Base-by-base conservation (phyloP, 768 basidiomycete species). In the Boletus rufocinnamomeus region DNA sequence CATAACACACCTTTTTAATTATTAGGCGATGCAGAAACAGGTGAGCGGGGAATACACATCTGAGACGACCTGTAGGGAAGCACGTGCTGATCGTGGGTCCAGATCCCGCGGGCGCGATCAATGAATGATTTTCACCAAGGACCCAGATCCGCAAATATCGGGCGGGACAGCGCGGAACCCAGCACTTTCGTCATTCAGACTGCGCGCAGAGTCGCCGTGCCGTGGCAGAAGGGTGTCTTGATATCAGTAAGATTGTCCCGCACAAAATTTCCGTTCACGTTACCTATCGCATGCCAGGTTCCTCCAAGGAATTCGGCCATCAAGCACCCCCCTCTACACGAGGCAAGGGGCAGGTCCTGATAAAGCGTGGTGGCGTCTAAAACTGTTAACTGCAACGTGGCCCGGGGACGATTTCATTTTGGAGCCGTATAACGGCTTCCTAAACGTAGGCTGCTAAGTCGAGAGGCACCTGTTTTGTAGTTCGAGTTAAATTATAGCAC, bases 1-100 rank as follows among this genome's bases (percentile, higher is more conserved):
- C 64, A 56, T 50, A 62, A 63, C 71, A 58, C 61, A 58, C 66
- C 64, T 62, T 64, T 66, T 72, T 66, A 50, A 67, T 69, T 49
- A 19, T 59, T 35, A 43, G 38, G 35, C 40, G 61, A 64, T 69
- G 67, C 61, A 58, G 47, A 51, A 46, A 50, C 66, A 60, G 60
- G 70, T 63, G 57, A 54, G 59, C 11, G 4, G 4, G 35, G 51
- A 50, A 59, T 48, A 40, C 44, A 49, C 61, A 47, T 60, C 62
- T 58, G 13, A 37, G 13, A 13, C 55, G 38, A 23, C 63, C 65
- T 58, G 62, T 46, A 61, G 54, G 63, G 47, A 61, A 37, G 62
- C 66, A 63, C 61, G 68, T 64, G 66, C 59, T 72, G 61, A 71
- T 61, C 60, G 44, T 53, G 62, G 50, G 57, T 37, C 50, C 34